Evolutionary conservation across 768 basidiomycete genomes (phyloP).

Genomic region (Tulasnella sp.): DNA sequence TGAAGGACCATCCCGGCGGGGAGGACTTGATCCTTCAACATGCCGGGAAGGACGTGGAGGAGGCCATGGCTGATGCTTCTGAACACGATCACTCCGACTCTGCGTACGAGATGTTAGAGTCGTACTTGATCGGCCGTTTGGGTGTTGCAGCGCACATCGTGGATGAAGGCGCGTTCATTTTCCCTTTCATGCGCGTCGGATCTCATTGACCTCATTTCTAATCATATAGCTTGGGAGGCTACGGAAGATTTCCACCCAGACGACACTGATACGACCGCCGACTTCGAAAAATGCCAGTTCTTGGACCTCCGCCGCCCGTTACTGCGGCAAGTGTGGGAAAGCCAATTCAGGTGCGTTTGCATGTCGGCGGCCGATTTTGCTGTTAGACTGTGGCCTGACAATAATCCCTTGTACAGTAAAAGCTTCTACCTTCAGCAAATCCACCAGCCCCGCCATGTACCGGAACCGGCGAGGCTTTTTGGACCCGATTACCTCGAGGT

Average conservation of each 20-base stretch:
- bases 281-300: conserved; percentile 84
- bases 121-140: conserved; percentile 73
- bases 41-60: conserved; percentile 74
- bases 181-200: conserved; percentile 6
- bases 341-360: conserved; percentile 65
- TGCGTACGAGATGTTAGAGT: conserved; percentile 85
- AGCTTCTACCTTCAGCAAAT: conserved; percentile 93
- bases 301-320: conserved; percentile 80
- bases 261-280: conserved; percentile 65
- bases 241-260: conserved; percentile 86
- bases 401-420: conserved; percentile 42
- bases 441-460: conserved; percentile 85
- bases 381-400: neutral
- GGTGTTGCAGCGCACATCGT: conserved; percentile 64
- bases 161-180: conserved; percentile 51
- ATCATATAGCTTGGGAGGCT: conserved; percentile 69
- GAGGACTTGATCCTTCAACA: conserved; percentile 77
- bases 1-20: conserved; percentile 85
- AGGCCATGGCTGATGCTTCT: conserved; percentile 62
- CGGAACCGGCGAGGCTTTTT: conserved; percentile 77
- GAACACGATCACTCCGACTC: conserved; percentile 85
- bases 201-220: conserved; percentile 2
- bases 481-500: conserved; percentile 73
- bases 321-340: conserved; percentile 71
- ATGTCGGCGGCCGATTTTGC: too few species aligned